Conservation (phyloP, 2,329 filamentous ascomycete species). For the Colletotrichum neosansevieriae region DNA sequence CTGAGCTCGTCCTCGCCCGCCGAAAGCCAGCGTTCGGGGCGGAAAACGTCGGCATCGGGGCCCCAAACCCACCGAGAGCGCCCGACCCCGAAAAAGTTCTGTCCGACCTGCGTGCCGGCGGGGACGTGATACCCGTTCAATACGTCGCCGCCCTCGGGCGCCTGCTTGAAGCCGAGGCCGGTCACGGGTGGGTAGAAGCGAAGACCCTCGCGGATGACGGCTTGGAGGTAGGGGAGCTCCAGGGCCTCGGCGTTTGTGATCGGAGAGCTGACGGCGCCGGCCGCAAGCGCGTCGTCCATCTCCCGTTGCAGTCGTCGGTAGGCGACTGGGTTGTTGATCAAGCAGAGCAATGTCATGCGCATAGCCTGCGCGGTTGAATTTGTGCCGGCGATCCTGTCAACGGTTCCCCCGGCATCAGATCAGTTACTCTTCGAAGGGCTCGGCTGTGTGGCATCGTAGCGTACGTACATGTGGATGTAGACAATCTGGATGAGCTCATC, state of each 20-base stretch:
- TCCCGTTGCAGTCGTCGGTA: slow-evolving; percentile 57
- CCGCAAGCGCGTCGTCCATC: slow-evolving; percentile 55
- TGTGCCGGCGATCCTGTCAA: slow-evolving; percentile 67
- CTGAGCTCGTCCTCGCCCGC: slow-evolving; percentile 47
- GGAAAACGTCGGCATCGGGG: slow-evolving; percentile 65
- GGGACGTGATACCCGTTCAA: slow-evolving; percentile 64
- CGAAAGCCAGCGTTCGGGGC: slow-evolving; percentile 67
- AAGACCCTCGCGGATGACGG: slow-evolving; percentile 68
- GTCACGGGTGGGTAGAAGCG: slow-evolving; percentile 67
- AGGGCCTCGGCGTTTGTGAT: slow-evolving; percentile 63
- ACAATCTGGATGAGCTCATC: slow-evolving; percentile 54
- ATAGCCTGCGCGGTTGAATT: slow-evolving; percentile 72
- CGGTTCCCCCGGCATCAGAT: background rate
- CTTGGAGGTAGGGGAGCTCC: slow-evolving; percentile 65
- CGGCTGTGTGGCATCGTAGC: background rate
- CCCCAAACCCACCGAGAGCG: slow-evolving; percentile 66
- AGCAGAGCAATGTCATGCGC: slow-evolving; percentile 65
- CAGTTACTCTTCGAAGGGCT: background rate
- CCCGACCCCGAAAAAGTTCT: slow-evolving; percentile 67
- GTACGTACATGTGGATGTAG: slow-evolving; percentile 54
- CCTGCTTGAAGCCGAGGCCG: slow-evolving; percentile 64
- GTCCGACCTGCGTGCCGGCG: slow-evolving; percentile 64
- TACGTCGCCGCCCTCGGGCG: slow-evolving; percentile 63
- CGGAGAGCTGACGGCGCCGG: slow-evolving; percentile 50
- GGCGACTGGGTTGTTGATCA: slow-evolving; percentile 58